A percentile compares a stretch with the other conserved stretches of the same genome.
phyloP scores from a whole-genome alignment of 306 rosid species.

The Castanospermum australe region DNA sequence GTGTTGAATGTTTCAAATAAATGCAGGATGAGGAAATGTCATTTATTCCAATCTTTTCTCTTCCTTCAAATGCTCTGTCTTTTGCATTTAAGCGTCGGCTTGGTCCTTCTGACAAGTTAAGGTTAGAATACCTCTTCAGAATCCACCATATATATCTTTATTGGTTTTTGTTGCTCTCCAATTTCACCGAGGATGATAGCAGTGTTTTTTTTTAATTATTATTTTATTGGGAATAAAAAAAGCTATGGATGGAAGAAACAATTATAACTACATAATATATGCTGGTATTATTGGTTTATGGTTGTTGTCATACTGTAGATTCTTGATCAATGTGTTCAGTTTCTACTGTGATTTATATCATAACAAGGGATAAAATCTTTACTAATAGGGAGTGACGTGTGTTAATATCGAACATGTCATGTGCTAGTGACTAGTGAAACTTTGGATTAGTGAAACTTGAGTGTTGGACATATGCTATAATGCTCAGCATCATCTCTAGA shows the following conservation, averaged over 20 bases:
- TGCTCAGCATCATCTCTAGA: not conserved
- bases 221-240: not conserved
- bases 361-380: not conserved
- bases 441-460: not conserved
- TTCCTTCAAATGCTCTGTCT: slow-evolving; percentile 83
- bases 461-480: not conserved
- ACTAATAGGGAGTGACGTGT: not conserved
- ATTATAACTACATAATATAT: not conserved
- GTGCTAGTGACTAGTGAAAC: not conserved
- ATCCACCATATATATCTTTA: not conserved
- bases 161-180: not conserved
- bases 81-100: slow-evolving; percentile 87
- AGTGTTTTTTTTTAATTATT: not conserved
- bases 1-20: slow-evolving; percentile 19
- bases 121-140: slow-evolving; percentile 46
- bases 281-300: not conserved
- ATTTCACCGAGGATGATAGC: not conserved
- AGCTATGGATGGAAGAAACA: not conserved
- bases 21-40: slow-evolving; percentile 88
- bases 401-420: not conserved
- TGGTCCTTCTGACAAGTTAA: slow-evolving; percentile 78
- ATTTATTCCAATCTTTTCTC: slow-evolving; percentile 68
- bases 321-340: not conserved
- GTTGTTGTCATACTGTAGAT: not conserved
- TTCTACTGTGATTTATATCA: not conserved